Percentiles rank a stretch among this genome's conserved stretches.
phyloP scores from a whole-genome alignment of 345 rosid genomes.

The Euphorbia pulcherrima region DNA sequence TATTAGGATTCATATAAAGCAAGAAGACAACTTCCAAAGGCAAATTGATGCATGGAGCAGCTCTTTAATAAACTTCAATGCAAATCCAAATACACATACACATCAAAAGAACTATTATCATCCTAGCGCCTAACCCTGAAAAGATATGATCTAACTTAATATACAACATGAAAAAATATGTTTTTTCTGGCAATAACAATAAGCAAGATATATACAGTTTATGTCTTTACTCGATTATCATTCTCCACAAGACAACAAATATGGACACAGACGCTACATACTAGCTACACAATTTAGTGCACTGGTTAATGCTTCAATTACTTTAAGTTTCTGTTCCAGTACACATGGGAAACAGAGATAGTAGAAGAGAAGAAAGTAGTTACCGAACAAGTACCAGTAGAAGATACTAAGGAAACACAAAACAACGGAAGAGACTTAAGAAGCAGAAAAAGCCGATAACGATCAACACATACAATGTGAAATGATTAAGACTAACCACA shows the following conservation, averaged over 20 bases:
- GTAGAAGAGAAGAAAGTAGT: too few relatives aligned
- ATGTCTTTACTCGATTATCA: neutral
- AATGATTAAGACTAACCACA: too few relatives aligned
- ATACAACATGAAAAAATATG: neutral
- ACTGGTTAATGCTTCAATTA: neutral
- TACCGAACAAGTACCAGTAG: too few relatives aligned
- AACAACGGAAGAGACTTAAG: too few relatives aligned
- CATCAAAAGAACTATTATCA: neutral
- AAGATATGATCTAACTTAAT: neutral
- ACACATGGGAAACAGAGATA: slow-evolving; percentile 1
- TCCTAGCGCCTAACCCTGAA: neutral
- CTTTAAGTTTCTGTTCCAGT: neutral
- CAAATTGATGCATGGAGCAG: neutral
- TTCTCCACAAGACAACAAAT: neutral
- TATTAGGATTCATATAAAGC: too few relatives aligned
- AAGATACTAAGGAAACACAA: too few relatives aligned
- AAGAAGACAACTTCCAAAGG: too few relatives aligned
- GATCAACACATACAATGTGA: too few relatives aligned
- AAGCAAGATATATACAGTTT: neutral
- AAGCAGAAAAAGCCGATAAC: too few relatives aligned
- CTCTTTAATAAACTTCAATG: neutral
- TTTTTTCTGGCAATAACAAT: neutral
- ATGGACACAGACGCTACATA: neutral
- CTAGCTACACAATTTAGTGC: neutral
- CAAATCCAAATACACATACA: neutral